Evolutionary conservation across 306 rosid species (phyloP).

Genomic region (Lathyrus sativus): DNA sequence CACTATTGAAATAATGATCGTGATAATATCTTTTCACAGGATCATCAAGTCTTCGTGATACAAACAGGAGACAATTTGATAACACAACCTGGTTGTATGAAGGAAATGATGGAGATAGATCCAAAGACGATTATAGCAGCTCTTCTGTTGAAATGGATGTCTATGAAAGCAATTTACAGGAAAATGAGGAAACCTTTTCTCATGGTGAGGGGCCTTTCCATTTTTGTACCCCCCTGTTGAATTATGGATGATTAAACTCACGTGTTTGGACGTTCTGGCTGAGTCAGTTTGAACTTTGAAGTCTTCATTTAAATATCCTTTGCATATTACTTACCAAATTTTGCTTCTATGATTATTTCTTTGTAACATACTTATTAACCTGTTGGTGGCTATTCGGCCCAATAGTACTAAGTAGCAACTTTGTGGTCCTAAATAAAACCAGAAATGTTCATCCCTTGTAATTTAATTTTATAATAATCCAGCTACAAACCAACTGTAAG

Average conservation of each 20-base stretch:
- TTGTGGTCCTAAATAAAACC: too few relatives aligned
- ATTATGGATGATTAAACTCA: constrained; percentile 11
- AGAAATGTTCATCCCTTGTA: constrained; percentile 12
- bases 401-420: too few relatives aligned
- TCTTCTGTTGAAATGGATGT: too few relatives aligned
- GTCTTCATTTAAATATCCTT: constrained; percentile 9
- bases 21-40: too few relatives aligned
- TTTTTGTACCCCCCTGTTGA: constrained; percentile 1
- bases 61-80: too few relatives aligned
- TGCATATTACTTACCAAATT: background rate
- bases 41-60: too few relatives aligned
- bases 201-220: constrained; percentile 50
- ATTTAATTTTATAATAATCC: constrained; percentile 17
- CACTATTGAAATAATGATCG: too few relatives aligned
- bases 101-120: too few relatives aligned
- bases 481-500: constrained; percentile 7
- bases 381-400: constrained; percentile 15
- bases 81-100: too few relatives aligned
- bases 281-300: constrained; percentile 65
- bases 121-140: too few relatives aligned
- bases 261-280: constrained; percentile 52
- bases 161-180: constrained; percentile 57
- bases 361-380: background rate
- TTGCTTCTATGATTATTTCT: background rate
- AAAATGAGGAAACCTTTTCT: constrained; percentile 48